Conservation (phyloP, 768 basidiomycete genomes). For the Trichaptum fuscoviolaceum region DNA sequence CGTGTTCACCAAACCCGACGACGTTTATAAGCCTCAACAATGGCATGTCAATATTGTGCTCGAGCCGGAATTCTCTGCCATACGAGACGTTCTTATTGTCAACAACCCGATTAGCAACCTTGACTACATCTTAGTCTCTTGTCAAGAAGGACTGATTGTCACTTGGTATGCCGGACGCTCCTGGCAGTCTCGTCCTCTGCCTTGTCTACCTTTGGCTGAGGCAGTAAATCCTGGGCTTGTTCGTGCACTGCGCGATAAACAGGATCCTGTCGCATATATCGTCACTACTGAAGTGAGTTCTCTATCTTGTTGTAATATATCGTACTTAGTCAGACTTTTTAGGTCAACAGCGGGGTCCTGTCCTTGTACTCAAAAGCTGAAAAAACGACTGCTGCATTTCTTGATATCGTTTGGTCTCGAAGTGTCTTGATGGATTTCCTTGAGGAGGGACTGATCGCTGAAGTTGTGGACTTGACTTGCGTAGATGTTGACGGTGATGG, state of each 20-base stretch:
- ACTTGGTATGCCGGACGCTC: neutral
- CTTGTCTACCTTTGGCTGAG: neutral
- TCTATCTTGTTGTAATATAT: neutral
- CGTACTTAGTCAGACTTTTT: neutral
- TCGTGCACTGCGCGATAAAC: neutral
- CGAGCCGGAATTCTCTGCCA: conserved; percentile 1
- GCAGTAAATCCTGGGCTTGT: neutral
- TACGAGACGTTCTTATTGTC: neutral
- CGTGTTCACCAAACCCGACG: conserved; percentile 2
- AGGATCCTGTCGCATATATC: neutral
- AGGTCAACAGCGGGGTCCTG: neutral
- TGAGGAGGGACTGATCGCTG: neutral
- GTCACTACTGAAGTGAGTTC: neutral
- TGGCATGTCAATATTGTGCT: conserved; percentile 4
- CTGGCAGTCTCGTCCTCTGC: neutral
- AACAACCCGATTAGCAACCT: neutral
- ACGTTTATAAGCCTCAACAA: conserved; percentile 3
- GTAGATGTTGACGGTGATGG: neutral
- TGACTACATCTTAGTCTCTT: neutral
- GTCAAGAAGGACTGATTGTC: neutral
- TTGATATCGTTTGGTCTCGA: neutral
- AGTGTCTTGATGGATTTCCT: neutral
- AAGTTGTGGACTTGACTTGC: neutral
- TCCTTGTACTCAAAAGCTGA: neutral
- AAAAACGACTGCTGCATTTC: neutral